Evolutionary conservation across 805 yeast species (phyloP).

Genomic region (Saturnispora gosingensis): DNA sequence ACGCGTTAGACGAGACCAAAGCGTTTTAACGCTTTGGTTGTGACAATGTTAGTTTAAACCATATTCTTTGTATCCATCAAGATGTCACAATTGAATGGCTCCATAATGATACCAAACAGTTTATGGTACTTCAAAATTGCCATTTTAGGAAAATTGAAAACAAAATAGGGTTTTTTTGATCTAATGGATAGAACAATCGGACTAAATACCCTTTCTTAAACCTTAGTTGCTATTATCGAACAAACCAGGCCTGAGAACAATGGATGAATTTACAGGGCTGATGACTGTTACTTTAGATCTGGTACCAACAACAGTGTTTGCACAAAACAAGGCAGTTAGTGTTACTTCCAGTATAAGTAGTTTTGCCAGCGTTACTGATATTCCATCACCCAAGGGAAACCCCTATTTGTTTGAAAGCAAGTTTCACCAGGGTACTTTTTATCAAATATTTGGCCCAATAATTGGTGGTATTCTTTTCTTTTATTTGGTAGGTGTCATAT

Average conservation of each 20-base stretch:
- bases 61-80: too few species aligned
- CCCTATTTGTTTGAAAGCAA: conserved; percentile 19
- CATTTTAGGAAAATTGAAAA: conserved; percentile 8
- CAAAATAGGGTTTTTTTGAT: background rate
- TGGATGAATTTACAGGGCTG: background rate
- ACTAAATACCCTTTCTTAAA: background rate
- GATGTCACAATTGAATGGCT: background rate
- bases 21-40: background rate
- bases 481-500: conserved; percentile 17
- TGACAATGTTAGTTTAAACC: background rate
- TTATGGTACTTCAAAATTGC: background rate
- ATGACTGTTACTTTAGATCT: background rate
- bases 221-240: background rate
- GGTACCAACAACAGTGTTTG: background rate
- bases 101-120: background rate
- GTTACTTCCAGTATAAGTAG: background rate
- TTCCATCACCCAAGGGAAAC: conserved; percentile 12
- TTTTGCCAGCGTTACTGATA: background rate
- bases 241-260: background rate
- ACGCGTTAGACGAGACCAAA: background rate
- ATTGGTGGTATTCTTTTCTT: conserved; percentile 18
- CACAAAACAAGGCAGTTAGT: background rate
- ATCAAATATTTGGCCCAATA: conserved; percentile 21
- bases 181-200: background rate
- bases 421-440: conserved; percentile 22